These are phyloP conservation scores for Cryomyces antarcticus DNA, from an alignment of 495 filamentous ascomycete species.

Conservation along the genomic window DNA sequence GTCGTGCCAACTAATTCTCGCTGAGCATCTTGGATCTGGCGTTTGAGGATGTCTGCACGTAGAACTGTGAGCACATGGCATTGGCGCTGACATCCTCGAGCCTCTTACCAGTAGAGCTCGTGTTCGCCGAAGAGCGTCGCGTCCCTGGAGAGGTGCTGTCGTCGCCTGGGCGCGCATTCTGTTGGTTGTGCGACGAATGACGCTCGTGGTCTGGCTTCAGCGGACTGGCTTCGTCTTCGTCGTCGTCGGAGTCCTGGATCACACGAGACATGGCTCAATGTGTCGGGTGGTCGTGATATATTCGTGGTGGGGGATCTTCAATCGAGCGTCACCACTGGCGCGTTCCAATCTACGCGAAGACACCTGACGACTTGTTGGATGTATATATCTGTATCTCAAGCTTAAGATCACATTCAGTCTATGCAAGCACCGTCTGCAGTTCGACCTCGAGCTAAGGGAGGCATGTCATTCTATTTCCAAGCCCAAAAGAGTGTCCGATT, in stretches of 20 bases:
- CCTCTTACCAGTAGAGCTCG: not conserved
- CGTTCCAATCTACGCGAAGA: not conserved
- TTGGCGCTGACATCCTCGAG: not conserved
- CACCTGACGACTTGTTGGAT: not conserved
- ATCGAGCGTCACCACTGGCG: not conserved
- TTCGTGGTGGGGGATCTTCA: not conserved
- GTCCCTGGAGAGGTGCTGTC: not conserved
- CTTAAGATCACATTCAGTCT: too few species aligned
- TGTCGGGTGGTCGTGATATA: not conserved
- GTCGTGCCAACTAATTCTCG: not conserved
- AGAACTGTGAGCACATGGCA: not conserved
- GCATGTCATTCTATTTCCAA: not conserved
- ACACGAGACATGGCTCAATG: not conserved
- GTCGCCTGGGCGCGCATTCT: not conserved
- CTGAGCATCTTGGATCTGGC: constrained; percentile 4
- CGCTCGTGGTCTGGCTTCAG: not conserved
- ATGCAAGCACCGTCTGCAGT: too few species aligned
- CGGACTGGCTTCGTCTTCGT: not conserved
- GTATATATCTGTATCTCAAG: too few species aligned
- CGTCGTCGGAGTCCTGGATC: not conserved
- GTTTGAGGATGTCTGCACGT: constrained; percentile 1
- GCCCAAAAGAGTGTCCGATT: not conserved
- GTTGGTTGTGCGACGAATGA: not conserved
- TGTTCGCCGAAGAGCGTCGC: not conserved
- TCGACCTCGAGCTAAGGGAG: too few species aligned